These are phyloP conservation scores for Xanthoconium stramineum DNA, from an alignment of 768 basidiomycete genomes.

Conservation along the genomic window DNA sequence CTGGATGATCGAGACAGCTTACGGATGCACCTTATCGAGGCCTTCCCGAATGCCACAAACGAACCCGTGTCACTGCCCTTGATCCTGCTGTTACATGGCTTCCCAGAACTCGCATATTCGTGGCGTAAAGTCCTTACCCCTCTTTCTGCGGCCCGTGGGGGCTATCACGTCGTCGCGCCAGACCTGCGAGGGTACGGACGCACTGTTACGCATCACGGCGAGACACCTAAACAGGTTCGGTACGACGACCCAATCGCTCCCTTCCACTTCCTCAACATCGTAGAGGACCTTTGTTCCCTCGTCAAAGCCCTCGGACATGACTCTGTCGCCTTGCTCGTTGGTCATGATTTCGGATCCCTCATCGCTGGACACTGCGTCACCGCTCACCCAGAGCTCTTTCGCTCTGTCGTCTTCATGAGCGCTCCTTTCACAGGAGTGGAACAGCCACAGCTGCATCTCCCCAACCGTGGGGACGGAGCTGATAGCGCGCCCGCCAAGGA, in stretches of 20 bases:
- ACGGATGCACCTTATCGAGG: conserved; percentile 49
- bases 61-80: conserved; percentile 37
- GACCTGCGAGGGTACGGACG: conserved; percentile 58
- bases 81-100: conserved; percentile 60
- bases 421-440: conserved; percentile 51
- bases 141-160: conserved; percentile 38
- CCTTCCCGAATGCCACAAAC: conserved; percentile 27
- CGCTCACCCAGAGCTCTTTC: conserved; percentile 54
- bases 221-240: conserved; percentile 16
- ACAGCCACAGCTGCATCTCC: conserved; percentile 11
- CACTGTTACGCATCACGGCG: conserved; percentile 27
- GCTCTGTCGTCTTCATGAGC: conserved; percentile 57
- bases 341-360: conserved; percentile 58
- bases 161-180: conserved; percentile 62
- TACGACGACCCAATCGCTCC: conserved; percentile 51
- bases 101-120: conserved; percentile 64
- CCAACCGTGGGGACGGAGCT: background rate
- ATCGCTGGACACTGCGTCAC: conserved; percentile 54
- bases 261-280: conserved; percentile 50
- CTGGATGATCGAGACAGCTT: conserved; percentile 45
- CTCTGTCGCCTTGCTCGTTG: conserved; percentile 48
- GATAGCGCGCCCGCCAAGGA: conserved; percentile 3
- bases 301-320: conserved; percentile 49
- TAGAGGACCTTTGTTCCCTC: conserved; percentile 49
- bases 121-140: conserved; percentile 59